A percentile compares a stretch with the other conserved stretches of the same genome.
phyloP scores from a whole-genome alignment of 768 basidiomycete species.

The Tylopilus subfusipes region DNA sequence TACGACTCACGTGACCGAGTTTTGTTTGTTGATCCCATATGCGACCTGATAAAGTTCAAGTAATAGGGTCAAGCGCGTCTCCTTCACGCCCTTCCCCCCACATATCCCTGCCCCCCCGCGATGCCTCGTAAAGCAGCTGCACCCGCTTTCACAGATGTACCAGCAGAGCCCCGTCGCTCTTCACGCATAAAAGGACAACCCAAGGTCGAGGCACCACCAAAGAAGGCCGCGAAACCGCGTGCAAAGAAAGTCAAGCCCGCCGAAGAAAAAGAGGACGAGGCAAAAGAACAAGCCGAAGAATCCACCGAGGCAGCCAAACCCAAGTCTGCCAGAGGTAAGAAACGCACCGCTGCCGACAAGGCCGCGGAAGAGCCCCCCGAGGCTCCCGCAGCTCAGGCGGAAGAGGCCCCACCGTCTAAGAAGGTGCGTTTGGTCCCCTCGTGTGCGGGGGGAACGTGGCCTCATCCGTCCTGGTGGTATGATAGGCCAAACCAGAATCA shows the following conservation, averaged over 20 bases:
- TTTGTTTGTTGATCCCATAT: slow-evolving; percentile 34
- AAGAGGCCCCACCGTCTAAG: slow-evolving; percentile 56
- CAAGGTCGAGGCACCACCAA: slow-evolving; percentile 46
- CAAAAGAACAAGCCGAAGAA: slow-evolving; percentile 32
- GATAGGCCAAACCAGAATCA: slow-evolving; percentile 43
- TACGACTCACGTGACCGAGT: slow-evolving; percentile 29
- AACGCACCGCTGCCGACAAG: slow-evolving; percentile 45
- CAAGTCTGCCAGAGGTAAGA: slow-evolving; percentile 50
- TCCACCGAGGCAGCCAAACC: slow-evolving; percentile 37
- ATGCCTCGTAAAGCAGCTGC: slow-evolving; percentile 75
- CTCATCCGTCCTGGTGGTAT: slow-evolving; percentile 3
- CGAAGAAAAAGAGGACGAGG: slow-evolving; percentile 45
- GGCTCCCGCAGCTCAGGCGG: slow-evolving; percentile 36
- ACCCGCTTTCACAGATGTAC: slow-evolving; percentile 34
- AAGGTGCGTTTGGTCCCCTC: slow-evolving; percentile 42
- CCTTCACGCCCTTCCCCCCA: slow-evolving; percentile 17
- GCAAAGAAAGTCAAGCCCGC: slow-evolving; percentile 41
- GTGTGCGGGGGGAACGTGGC: not conserved
- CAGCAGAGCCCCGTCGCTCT: slow-evolving; percentile 62
- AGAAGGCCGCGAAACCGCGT: slow-evolving; percentile 66
- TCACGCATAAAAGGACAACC: slow-evolving; percentile 72
- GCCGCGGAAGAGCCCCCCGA: slow-evolving; percentile 36
- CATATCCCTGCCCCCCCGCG: slow-evolving; percentile 7
- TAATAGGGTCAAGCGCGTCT: slow-evolving; percentile 33
- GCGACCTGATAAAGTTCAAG: slow-evolving; percentile 32